Conservation (phyloP, 345 rosid species). For the Excoecaria agallocha region DNA sequence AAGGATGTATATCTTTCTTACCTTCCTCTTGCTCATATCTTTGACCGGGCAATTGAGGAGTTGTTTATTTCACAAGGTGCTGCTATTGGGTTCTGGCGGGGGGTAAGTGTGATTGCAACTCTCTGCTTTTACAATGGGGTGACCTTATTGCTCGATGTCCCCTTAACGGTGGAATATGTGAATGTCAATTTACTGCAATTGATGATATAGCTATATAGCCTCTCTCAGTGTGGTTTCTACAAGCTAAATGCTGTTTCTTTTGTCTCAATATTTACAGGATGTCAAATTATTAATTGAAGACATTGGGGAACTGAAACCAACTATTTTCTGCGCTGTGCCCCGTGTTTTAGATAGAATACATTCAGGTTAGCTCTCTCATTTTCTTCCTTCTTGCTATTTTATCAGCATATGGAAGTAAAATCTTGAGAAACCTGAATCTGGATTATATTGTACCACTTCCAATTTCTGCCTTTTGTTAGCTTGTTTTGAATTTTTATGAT, state of each 20-base stretch:
- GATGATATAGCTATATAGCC: not conserved
- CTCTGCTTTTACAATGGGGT: not conserved
- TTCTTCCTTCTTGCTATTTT: not conserved
- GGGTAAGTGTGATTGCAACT: constrained; percentile 51
- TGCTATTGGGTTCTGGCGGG: constrained; percentile 92
- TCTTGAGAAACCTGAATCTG: not conserved
- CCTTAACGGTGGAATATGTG: not conserved
- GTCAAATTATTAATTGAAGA: constrained; percentile 85
- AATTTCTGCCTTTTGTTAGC: not conserved
- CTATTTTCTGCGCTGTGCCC: constrained; percentile 95
- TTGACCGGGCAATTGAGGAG: constrained; percentile 91
- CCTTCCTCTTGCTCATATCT: constrained; percentile 97
- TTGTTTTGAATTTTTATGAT: not conserved
- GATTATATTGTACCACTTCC: not conserved
- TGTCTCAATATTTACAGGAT: constrained; percentile 47
- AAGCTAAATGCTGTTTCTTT: constrained; percentile 5
- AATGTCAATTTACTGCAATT: not conserved
- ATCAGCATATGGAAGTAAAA: not conserved
- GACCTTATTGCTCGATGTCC: not conserved
- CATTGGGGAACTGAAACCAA: constrained; percentile 82
- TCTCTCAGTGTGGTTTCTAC: constrained; percentile 10
- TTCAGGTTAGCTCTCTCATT: constrained; percentile 44
- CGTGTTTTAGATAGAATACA: constrained; percentile 88
- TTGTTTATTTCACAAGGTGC: constrained; percentile 71
- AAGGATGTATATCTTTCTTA: constrained; percentile 82